Evolutionary conservation across 192 early-diverging fungal genomes (phyloP), one percentile per base, ranked within the genome.

Genomic region (Polychytrium aggregatum): DNA sequence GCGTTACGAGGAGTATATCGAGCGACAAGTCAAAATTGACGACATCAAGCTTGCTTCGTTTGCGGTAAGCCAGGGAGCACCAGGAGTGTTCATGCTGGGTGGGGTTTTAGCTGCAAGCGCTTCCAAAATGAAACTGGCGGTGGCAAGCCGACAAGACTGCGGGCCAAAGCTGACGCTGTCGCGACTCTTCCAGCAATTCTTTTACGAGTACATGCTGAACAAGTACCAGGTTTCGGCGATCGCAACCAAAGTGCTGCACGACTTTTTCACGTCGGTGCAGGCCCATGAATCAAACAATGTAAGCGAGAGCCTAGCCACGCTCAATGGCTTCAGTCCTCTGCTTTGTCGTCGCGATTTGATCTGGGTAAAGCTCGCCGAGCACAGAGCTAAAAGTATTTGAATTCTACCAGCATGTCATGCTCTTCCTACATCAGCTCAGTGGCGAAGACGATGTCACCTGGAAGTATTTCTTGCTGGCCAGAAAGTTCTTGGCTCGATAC

Each of bases 401-500:
- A 6, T 26, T 37, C 16, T 20, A 46, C 2, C 49, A 64, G 58
- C n/a, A 37, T 30, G 64, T 67, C 0, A 26, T 40, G 0, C 46
- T 74, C 0, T 70, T 70, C 40, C 54, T 60, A 21, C 52, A 46
- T 16, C 67, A 70, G 49, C 53, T 75, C 11, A 48, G 48, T 37
- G 62, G 65, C 1, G 37, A 71, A 10, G 65, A 72, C 25, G 68
- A 72, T 56, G 51, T 52, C 14, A 42, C 60, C 25, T 75, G 72
- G 72, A 75, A 75, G 42, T 75, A 75, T 47, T 17, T 75, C 11
- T 52, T 52, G 16, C 44, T 74, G 22, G 53, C 52, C 3, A 31
- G 51, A 17, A 57, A 65, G 37, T 48, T 71, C 22, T 56, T 75
- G 46, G 30, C 51, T 1, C 44, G 39, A 34, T 56, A 46, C 28